Conservation (phyloP, 345 rosid genomes). For the Syzygium aqueum region DNA sequence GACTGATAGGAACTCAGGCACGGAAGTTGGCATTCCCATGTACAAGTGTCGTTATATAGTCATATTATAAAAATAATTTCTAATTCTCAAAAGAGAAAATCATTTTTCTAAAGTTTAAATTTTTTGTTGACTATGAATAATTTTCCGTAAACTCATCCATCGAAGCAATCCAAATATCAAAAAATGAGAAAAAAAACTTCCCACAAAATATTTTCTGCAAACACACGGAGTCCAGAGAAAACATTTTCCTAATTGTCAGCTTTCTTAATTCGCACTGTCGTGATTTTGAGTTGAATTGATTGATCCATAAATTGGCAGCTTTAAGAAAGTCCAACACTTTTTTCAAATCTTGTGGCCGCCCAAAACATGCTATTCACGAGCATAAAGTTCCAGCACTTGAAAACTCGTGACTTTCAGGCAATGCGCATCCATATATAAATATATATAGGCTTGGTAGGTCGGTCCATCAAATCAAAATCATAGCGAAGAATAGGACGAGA, state of each 20-base stretch:
- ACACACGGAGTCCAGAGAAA: not conserved
- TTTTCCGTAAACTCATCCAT: not conserved
- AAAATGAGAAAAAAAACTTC: not conserved
- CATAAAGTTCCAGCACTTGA: not conserved
- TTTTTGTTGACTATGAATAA: not conserved
- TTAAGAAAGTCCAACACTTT: not conserved
- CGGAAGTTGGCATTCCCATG: accelerated
- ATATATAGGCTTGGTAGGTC: not conserved
- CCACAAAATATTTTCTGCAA: not conserved
- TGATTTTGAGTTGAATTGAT: not conserved
- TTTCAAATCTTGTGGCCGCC: not conserved
- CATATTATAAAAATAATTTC: not conserved
- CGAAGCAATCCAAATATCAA: accelerated
- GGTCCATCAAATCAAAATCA: not conserved
- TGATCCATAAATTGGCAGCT: not conserved
- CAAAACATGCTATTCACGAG: not conserved
- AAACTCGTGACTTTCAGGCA: not conserved
- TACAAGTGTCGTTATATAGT: not conserved
- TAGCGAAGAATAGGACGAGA: not conserved
- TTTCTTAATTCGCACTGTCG: not conserved
- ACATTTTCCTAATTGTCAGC: too few relatives aligned
- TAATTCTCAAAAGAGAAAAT: too few relatives aligned
- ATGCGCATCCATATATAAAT: not conserved
- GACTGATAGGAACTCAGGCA: accelerated
- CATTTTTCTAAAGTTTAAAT: too few relatives aligned